Evolutionary conservation across 2,329 filamentous ascomycete genomes (phyloP).

Genomic region (Metarhizium brunneum): DNA sequence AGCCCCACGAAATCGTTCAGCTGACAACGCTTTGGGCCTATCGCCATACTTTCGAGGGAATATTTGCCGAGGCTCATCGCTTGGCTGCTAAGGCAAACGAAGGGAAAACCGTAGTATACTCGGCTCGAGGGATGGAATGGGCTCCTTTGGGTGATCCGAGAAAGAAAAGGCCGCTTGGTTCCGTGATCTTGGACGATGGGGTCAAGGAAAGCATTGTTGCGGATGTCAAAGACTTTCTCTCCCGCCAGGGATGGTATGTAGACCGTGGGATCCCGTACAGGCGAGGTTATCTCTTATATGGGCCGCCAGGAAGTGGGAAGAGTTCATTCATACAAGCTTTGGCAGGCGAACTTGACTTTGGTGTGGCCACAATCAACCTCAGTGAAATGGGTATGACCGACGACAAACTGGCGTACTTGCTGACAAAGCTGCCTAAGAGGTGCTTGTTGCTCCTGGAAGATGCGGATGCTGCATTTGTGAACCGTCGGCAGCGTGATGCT

Average conservation of each 20-base stretch:
- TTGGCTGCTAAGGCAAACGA: conserved; percentile 73
- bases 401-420: conserved; percentile 74
- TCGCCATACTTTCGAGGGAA: conserved; percentile 78
- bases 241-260: conserved; percentile 76
- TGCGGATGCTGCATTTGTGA: conserved; percentile 82
- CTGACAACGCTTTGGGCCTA: conserved; percentile 87
- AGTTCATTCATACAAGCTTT: conserved; percentile 94
- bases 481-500: conserved; percentile 63
- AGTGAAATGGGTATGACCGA: conserved; percentile 86
- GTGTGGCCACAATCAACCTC: conserved; percentile 85
- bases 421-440: conserved; percentile 75
- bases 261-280: conserved; percentile 93
- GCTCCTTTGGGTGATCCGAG: conserved; percentile 72
- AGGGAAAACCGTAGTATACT: conserved; percentile 89
- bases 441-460: conserved; percentile 82
- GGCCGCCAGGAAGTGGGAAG: conserved; percentile 85
- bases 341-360: conserved; percentile 85
- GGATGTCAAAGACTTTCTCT: conserved; percentile 76
- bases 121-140: conserved; percentile 78
- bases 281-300: conserved; percentile 79
- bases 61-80: conserved; percentile 79
- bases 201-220: conserved; percentile 72
- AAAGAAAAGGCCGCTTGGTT: conserved; percentile 77
- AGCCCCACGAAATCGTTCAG: conserved; percentile 89
- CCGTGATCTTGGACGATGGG: conserved; percentile 76